Percentiles rank a stretch among this genome's conserved stretches.
Conservation (phyloP, 257 asterid species). For the Primulina tabacum region DNA sequence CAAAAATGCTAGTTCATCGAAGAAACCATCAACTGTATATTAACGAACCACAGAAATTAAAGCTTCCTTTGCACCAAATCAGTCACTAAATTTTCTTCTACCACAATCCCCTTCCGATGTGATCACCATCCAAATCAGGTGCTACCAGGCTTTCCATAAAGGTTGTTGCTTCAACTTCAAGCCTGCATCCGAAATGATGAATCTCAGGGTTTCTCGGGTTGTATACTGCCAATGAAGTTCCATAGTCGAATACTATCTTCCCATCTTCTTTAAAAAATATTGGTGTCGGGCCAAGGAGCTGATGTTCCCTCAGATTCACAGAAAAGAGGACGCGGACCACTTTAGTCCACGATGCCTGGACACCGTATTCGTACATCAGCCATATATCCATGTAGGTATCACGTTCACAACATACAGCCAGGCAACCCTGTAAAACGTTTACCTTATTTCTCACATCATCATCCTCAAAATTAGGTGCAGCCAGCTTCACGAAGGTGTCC, state of each 20-base stretch:
- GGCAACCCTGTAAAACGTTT: conserved; percentile 22
- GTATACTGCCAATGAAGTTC: no score
- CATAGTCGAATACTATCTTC: conserved; percentile 18
- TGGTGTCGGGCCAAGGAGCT: conserved; percentile 17
- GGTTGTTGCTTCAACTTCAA: no score
- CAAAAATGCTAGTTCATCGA: no score
- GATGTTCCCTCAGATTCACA: conserved; percentile 19
- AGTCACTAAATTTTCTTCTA: no score
- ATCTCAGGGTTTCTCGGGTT: no score
- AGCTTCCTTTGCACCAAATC: no score
- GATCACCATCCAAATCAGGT: no score
- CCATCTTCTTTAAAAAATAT: conserved; percentile 18
- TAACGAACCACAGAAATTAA: no score
- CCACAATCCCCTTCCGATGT: no score
- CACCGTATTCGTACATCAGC: conserved; percentile 30
- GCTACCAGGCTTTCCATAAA: no score
- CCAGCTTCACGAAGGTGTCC: conserved; percentile 13
- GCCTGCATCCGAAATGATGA: no score
- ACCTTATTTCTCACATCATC: conserved; percentile 12
- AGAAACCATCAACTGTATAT: no score
- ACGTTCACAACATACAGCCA: conserved; percentile 21
- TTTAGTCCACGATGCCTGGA: conserved; percentile 23
- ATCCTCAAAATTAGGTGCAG: conserved; percentile 9
- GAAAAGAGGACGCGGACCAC: conserved; percentile 23
- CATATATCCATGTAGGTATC: conserved; percentile 23